These are phyloP conservation scores for Edaphochlamys debaryana DNA, from an alignment of 139 green algal species.

Conservation along the genomic window DNA sequence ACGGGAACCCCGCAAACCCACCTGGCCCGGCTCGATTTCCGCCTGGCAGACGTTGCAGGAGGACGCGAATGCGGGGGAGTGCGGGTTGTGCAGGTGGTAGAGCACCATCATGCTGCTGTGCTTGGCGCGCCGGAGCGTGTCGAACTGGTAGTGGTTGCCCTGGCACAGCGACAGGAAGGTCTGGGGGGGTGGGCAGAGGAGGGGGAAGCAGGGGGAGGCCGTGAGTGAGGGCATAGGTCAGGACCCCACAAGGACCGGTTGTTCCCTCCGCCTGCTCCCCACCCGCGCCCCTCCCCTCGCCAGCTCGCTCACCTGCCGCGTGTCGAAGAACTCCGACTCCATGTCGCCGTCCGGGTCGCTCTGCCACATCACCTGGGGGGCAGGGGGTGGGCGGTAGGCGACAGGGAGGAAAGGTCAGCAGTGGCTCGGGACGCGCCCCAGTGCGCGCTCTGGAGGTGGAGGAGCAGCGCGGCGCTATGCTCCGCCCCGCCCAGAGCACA, in stretches of 20 bases:
- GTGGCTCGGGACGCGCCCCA: no score
- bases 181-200: no score
- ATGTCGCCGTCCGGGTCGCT: constrained; percentile 73
- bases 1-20: no score
- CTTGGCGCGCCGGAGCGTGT: constrained; percentile 96
- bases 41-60: constrained; percentile 92
- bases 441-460: no score
- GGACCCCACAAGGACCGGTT: no score
- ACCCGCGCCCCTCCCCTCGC: no score
- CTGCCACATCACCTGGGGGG: constrained; percentile 3
- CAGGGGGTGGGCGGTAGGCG: no score
- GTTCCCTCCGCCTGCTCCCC: no score
- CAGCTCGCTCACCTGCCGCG: constrained; percentile 72
- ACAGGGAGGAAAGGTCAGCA: no score
- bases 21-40: constrained; percentile 92
- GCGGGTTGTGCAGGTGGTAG: constrained; percentile 99
- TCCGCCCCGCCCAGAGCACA: no score
- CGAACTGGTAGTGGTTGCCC: constrained; percentile 99
- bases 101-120: constrained; percentile 99
- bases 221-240: neutral
- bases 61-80: constrained; percentile 63
- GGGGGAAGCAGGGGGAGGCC: no score
- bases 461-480: no score
- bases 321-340: constrained; percentile 96
- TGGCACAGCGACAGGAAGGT: constrained; percentile 97